Percentiles rank a stretch among this genome's conserved stretches.
Conservation (phyloP, 371 early-diverging fungal genomes). For the Mortierella sp. region DNA sequence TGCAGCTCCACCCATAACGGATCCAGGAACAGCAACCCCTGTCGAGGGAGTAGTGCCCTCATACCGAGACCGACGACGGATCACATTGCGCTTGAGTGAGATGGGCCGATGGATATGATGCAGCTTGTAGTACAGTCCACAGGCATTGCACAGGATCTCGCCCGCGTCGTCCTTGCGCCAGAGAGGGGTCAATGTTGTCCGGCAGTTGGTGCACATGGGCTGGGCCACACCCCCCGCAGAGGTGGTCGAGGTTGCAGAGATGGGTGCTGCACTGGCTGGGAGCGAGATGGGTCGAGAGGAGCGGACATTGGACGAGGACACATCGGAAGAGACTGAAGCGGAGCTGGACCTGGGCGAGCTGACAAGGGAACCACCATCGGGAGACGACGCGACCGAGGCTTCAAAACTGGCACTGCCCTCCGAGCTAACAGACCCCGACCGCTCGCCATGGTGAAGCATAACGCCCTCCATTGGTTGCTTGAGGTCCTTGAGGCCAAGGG, state of each 20-base stretch:
- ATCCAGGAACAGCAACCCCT: background rate
- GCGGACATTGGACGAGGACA: background rate
- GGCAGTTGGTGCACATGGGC: slow-evolving; percentile 88
- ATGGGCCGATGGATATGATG: slow-evolving; percentile 88
- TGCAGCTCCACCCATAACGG: background rate
- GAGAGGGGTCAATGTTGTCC: slow-evolving; percentile 91
- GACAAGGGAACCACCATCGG: background rate
- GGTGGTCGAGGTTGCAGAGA: background rate
- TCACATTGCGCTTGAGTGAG: slow-evolving; percentile 85
- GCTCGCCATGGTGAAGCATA: background rate
- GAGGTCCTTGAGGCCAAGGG: background rate
- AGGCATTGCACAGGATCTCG: slow-evolving; percentile 94
- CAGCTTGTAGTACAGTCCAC: slow-evolving; percentile 94
- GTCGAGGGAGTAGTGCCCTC: slow-evolving; percentile 54
- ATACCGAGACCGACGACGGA: slow-evolving; percentile 84
- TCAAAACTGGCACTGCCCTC: background rate
- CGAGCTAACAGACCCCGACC: background rate
- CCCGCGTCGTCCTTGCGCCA: slow-evolving; percentile 94
- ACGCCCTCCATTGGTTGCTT: background rate
- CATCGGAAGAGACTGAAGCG: background rate
- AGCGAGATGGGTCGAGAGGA: background rate
- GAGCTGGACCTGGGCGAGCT: background rate
- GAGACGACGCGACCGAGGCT: background rate
- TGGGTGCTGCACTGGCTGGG: background rate
- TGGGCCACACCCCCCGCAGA: slow-evolving; percentile 37